These are phyloP conservation scores for Talaromyces albobiverticillius DNA, from an alignment of 2,329 filamentous ascomycete genomes.

Conservation along the genomic window DNA sequence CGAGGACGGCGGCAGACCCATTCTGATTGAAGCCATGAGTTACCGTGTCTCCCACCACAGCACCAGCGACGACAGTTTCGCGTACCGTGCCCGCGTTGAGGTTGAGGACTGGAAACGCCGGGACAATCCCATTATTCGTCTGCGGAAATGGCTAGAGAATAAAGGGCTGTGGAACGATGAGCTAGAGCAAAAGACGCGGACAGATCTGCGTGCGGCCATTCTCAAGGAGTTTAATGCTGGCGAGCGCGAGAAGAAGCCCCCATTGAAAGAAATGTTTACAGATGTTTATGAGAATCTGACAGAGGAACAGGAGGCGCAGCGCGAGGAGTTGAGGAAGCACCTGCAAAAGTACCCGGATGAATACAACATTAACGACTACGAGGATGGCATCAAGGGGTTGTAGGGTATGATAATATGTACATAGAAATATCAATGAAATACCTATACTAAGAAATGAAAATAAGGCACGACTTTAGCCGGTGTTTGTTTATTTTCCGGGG, in stretches of 20 bases:
- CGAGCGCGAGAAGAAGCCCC: conserved; percentile 55
- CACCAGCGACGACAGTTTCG: conserved; percentile 94
- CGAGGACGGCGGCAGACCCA: conserved; percentile 72
- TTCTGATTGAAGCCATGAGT: conserved; percentile 93
- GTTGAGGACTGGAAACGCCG: conserved; percentile 92
- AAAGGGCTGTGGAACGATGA: conserved; percentile 80
- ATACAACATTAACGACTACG: conserved; percentile 77
- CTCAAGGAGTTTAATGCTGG: conserved; percentile 78
- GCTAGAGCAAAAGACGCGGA: conserved; percentile 70
- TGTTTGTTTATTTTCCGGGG: neutral
- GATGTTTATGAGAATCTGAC: conserved; percentile 89
- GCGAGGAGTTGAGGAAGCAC: conserved; percentile 70
- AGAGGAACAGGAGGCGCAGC: conserved; percentile 73
- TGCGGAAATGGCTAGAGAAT: conserved; percentile 88
- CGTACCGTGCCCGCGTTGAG: conserved; percentile 87
- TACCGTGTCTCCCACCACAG: conserved; percentile 98
- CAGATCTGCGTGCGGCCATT: conserved; percentile 67
- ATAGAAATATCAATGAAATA: neutral
- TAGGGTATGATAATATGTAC: conserved; percentile 22
- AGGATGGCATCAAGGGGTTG: conserved; percentile 68
- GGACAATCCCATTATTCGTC: conserved; percentile 80
- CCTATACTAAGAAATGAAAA: too few relatives aligned
- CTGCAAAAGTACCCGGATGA: conserved; percentile 85
- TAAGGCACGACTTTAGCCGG: too few relatives aligned
- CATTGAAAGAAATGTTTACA: conserved; percentile 63